Percentiles rank a stretch among this genome's conserved stretches.
Evolutionary conservation across 192 early-diverging fungal species (phyloP).

Genomic region (Podila epicladia): DNA sequence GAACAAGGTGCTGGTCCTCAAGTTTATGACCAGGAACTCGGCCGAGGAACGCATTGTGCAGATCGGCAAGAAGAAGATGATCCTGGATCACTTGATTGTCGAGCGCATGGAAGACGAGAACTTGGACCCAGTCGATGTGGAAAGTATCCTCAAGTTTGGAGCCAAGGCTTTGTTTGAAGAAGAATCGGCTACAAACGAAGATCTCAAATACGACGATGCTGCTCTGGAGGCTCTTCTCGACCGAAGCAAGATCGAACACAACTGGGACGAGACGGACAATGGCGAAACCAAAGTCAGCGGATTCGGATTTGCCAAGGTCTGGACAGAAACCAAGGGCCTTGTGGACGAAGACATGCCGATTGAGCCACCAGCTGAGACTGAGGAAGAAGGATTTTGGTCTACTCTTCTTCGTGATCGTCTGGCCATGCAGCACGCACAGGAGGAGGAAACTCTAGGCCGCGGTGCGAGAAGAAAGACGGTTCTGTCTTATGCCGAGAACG

Average conservation of each 20-base stretch:
- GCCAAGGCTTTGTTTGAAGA: conserved; percentile 74
- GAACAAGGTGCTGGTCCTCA: conserved; percentile 69
- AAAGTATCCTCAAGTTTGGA: conserved; percentile 74
- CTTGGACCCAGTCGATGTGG: conserved; percentile 62
- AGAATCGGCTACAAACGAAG: conserved; percentile 56
- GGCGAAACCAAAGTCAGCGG: conserved; percentile 47
- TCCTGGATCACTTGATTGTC: conserved; percentile 80
- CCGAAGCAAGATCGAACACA: conserved; percentile 58
- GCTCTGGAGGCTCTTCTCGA: conserved; percentile 70
- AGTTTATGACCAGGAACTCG: conserved; percentile 69
- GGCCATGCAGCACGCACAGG: conserved; percentile 32
- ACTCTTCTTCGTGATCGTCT: conserved; percentile 40
- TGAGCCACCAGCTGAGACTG: conserved; percentile 29
- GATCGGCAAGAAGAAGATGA: conserved; percentile 78
- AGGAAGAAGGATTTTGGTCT: conserved; percentile 51
- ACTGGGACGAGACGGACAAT: conserved; percentile 27
- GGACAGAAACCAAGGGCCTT: conserved; percentile 61
- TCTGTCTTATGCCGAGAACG: conserved; percentile 48
- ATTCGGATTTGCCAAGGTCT: conserved; percentile 74
- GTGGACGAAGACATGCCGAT: conserved; percentile 54
- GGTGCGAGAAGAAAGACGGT: conserved; percentile 49
- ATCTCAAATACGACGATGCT: conserved; percentile 65
- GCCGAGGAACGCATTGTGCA: conserved; percentile 80
- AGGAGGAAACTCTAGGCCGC: conserved; percentile 38
- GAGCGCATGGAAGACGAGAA: conserved; percentile 73